Conservation (phyloP, 106 monocot species). For the Allium sativum region DNA sequence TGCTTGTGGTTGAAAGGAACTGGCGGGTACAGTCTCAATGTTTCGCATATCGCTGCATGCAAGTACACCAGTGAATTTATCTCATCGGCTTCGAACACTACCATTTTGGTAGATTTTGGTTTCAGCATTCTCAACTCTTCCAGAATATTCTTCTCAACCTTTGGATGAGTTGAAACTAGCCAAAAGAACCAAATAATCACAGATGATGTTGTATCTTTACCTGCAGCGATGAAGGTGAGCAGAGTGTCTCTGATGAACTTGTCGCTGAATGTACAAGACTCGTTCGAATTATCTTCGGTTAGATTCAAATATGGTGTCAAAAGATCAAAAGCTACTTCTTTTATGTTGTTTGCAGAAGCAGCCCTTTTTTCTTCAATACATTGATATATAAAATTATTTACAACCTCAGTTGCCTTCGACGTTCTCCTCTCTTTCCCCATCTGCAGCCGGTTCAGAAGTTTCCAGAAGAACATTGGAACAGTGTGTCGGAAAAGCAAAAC, state of each 20-base stretch:
- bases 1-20: slow-evolving; percentile 50
- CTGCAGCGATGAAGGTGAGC: slow-evolving; percentile 43
- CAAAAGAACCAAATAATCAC: slow-evolving; percentile 66
- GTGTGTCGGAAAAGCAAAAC: slow-evolving; percentile 21
- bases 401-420: slow-evolving; percentile 12
- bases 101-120: not conserved
- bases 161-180: slow-evolving; percentile 27
- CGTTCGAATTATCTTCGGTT: not conserved
- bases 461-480: slow-evolving; percentile 34
- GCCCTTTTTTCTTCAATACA: slow-evolving; percentile 18
- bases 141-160: slow-evolving; percentile 25
- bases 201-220: slow-evolving; percentile 37
- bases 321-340: slow-evolving; percentile 17
- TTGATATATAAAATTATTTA: slow-evolving; percentile 26
- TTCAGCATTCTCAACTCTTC: slow-evolving; percentile 25
- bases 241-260: slow-evolving; percentile 35
- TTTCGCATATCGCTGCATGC: slow-evolving; percentile 49
- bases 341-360: not conserved
- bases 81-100: not conserved
- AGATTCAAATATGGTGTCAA: slow-evolving; percentile 12
- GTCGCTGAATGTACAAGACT: slow-evolving; percentile 1
- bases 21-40: slow-evolving; percentile 48
- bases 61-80: slow-evolving; percentile 24
- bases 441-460: slow-evolving; percentile 16
- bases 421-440: slow-evolving; percentile 23